Percentiles rank a stretch among this genome's conserved stretches.
phyloP scores from a whole-genome alignment of 2,329 filamentous ascomycete species.

The Colletotrichum sp. region DNA sequence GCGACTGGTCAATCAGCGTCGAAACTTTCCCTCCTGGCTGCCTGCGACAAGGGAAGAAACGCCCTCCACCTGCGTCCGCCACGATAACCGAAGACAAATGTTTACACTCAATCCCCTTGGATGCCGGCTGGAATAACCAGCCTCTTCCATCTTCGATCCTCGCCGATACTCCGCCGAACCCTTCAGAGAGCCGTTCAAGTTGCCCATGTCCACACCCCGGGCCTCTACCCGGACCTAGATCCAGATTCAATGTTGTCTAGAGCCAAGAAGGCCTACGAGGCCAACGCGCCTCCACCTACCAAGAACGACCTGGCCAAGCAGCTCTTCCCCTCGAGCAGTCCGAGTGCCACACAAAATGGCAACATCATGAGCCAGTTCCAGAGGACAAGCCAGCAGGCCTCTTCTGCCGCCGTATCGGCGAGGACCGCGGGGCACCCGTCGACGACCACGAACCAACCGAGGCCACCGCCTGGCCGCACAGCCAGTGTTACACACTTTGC shows the following conservation, averaged over 20 bases:
- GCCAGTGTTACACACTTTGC: conserved; percentile 22
- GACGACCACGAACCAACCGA: conserved; percentile 12
- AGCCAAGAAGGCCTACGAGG: conserved; percentile 42
- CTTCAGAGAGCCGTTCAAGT: conserved; percentile 26
- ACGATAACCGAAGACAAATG: background rate
- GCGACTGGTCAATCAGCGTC: background rate
- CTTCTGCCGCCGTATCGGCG: conserved; percentile 42
- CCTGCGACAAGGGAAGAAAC: background rate
- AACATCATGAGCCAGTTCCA: conserved; percentile 58
- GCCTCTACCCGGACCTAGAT: background rate
- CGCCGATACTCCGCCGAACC: conserved; percentile 35
- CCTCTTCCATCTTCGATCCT: conserved; percentile 37
- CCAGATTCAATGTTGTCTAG: conserved; percentile 39
- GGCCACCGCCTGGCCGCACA: conserved; percentile 1
- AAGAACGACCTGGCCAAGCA: conserved; percentile 50
- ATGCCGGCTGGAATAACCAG: conserved; percentile 38
- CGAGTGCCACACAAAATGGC: conserved; percentile 43
- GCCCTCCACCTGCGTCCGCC: background rate
- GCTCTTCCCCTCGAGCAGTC: conserved; percentile 63
- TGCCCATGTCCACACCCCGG: conserved; percentile 27
- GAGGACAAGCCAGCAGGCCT: conserved; percentile 38
- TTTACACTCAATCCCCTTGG: conserved; percentile 27
- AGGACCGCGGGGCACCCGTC: conserved; percentile 31
- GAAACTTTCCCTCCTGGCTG: background rate
- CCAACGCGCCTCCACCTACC: conserved; percentile 36